Conservation (phyloP, 228 moss, liverwort and hornwort species). For the Sphagnum magellanicum region DNA sequence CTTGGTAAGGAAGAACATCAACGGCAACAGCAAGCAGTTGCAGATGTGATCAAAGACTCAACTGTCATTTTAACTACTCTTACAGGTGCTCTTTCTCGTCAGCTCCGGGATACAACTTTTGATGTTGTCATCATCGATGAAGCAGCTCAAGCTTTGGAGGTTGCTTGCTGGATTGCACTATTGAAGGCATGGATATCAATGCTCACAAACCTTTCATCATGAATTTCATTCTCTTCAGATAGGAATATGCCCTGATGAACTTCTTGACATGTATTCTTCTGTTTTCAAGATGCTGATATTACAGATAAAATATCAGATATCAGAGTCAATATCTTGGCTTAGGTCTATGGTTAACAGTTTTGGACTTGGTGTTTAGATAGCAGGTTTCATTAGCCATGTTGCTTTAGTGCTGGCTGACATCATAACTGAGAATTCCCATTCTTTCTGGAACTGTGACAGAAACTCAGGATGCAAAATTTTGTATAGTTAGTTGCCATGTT, state of each 20-base stretch:
- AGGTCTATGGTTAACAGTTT: no score
- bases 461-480: no score
- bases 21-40: slow-evolving; percentile 88
- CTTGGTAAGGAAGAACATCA: slow-evolving; percentile 83
- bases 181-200: slow-evolving; percentile 50
- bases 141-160: slow-evolving; percentile 97
- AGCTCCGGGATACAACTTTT: slow-evolving; percentile 76
- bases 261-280: no score
- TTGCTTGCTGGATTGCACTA: slow-evolving; percentile 97
- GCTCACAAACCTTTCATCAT: background rate
- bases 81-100: slow-evolving; percentile 84
- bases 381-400: no score
- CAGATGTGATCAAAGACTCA: slow-evolving; percentile 84
- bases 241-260: background rate
- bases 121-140: slow-evolving; percentile 95
- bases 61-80: slow-evolving; percentile 79
- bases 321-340: no score
- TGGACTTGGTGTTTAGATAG: no score
- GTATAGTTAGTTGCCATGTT: no score
- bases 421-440: no score
- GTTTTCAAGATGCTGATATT: no score
- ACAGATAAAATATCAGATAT: no score
- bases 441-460: no score
- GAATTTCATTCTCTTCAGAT: background rate
- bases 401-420: no score